Evolutionary conservation across 306 rosid genomes (phyloP), one percentile per base, ranked within the genome.

Genomic region (Rosa multiflora): DNA sequence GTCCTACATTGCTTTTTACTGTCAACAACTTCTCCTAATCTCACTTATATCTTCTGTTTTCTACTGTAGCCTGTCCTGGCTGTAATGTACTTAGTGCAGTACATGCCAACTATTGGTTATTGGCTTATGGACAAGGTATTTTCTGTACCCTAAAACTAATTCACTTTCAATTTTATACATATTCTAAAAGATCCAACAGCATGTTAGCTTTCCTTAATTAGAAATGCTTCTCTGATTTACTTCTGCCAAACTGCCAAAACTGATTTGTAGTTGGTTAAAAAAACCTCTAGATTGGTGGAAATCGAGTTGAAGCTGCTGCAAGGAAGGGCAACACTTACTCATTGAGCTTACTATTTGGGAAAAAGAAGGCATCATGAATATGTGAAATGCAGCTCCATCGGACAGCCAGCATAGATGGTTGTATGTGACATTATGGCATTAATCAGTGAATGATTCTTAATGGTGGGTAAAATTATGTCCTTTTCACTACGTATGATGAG

Each of bases 111-210:
- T 12, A 44, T 94, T 70, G 98, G 98, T 78, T 90, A 85, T 86
- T 93, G 98, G 98, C 79, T 91, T 82, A 91, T 91, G 98, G 98
- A 91, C 88, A 91, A 94, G 98, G 98, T 90, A 88, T 53, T 80
- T 78, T 74, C 80, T 44, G 46, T 67, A 55, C 56, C 69, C 79
- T 23, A 69, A 37, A 66, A 67, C 53, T 12, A 15, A 29, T 69
- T 55, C 32, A 17, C 11, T 55, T 26, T 52, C 6, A 40, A 35
- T 8, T 46, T 46, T 26, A 39, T 73, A 66, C 32, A 37, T 10
- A 15, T 42, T 21, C 35, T 52, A n/a, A 40, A 12, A 55, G 43
- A 17, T 69, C 18, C 71, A 44, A 5, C 23, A 70, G 74, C 56
- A 0, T 32, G 42, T 23, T 70, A 47, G 58, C 75, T 47, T 29